Evolutionary conservation across 2,329 filamentous ascomycete genomes (phyloP).

Genomic region (Aspergillus fructus): DNA sequence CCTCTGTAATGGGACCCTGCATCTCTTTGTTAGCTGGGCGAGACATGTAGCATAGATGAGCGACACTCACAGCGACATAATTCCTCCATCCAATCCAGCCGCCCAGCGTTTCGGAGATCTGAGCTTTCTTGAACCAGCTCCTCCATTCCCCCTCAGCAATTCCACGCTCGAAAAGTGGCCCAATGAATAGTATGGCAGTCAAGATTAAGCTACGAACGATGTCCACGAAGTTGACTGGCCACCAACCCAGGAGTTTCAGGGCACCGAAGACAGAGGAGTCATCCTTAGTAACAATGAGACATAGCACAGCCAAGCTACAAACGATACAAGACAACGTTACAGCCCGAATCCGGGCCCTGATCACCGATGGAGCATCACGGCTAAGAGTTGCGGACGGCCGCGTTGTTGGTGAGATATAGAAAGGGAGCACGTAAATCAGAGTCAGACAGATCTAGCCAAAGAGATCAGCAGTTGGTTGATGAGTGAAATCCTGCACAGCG

Average conservation of each 20-base stretch:
- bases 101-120: conserved; percentile 60
- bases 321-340: conserved; percentile 73
- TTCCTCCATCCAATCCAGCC: conserved; percentile 87
- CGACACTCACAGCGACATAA: conserved; percentile 69
- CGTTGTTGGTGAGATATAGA: conserved; percentile 79
- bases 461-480: conserved; percentile 2
- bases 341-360: conserved; percentile 78
- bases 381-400: conserved; percentile 76
- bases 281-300: conserved; percentile 60
- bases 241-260: conserved; percentile 74
- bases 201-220: conserved; percentile 65
- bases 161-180: conserved; percentile 77
- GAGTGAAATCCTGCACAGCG: background rate
- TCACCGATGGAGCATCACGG: conserved; percentile 85
- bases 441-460: conserved; percentile 69
- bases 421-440: conserved; percentile 83
- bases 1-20: conserved; percentile 84
- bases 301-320: conserved; percentile 66
- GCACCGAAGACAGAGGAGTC: conserved; percentile 53
- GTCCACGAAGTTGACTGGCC: conserved; percentile 70
- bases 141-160: conserved; percentile 71
- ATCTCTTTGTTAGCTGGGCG: conserved; percentile 13
- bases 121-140: conserved; percentile 59
- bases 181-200: conserved; percentile 76
- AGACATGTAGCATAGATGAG: conserved; percentile 9